A percentile compares a stretch with the other conserved stretches of the same genome.
phyloP scores from a whole-genome alignment of 257 asterid genomes.

The Jasminum sambac region DNA sequence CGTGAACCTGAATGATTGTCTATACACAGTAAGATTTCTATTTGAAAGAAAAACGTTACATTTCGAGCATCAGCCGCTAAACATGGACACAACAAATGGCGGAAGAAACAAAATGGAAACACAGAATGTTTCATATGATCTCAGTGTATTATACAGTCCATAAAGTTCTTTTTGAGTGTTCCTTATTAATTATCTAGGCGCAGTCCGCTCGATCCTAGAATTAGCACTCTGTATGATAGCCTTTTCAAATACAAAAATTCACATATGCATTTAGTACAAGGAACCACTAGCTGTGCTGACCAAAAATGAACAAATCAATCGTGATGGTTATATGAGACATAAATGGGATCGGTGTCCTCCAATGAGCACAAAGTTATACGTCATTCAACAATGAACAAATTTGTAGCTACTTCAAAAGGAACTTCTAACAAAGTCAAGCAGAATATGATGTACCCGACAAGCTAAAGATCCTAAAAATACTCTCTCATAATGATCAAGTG shows the following conservation, averaged over 20 bases:
- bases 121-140: slow-evolving; percentile 13
- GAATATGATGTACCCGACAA: background rate
- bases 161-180: background rate
- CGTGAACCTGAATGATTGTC: background rate
- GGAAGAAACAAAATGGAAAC: slow-evolving; percentile 15
- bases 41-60: background rate
- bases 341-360: slow-evolving; percentile 12
- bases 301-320: background rate
- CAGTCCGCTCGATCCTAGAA: slow-evolving; percentile 11
- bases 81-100: slow-evolving; percentile 6
- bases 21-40: background rate
- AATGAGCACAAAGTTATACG: background rate
- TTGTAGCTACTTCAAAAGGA: slow-evolving; percentile 7
- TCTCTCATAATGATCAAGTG: background rate
- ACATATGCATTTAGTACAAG: background rate
- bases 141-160: slow-evolving; percentile 12
- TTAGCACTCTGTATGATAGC: background rate
- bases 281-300: background rate
- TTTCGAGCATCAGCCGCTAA: background rate
- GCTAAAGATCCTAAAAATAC: background rate
- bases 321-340: background rate
- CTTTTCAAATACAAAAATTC: background rate
- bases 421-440: background rate
- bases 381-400: background rate
- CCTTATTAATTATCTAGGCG: slow-evolving; percentile 16